phyloP scores from a whole-genome alignment of 306 rosid species.

The Rosa persica region DNA sequence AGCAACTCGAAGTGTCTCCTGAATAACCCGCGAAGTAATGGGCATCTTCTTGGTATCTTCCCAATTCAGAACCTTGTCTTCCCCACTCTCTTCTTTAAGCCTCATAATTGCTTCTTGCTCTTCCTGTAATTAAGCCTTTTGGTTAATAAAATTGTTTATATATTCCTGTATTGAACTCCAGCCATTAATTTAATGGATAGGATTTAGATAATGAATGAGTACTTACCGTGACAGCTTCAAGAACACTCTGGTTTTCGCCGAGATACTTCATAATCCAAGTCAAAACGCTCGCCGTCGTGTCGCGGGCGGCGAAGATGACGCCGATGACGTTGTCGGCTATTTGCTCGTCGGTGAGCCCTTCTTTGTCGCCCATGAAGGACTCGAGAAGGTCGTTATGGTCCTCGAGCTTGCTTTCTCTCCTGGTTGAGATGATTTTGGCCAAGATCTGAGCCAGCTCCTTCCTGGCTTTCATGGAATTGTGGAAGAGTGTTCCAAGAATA shows the following conservation, averaged over 20 bases:
- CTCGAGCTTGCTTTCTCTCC: constrained; percentile 51
- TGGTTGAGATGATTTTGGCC: constrained; percentile 60
- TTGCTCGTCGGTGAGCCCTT: constrained; percentile 83
- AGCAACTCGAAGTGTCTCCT: constrained; percentile 91
- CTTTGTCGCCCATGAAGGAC: constrained; percentile 78
- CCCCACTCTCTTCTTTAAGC: constrained; percentile 47
- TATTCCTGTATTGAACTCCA: neutral
- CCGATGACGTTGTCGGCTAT: constrained; percentile 93
- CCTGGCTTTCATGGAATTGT: constrained; percentile 88
- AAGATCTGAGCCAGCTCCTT: constrained; percentile 78
- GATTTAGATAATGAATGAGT: neutral
- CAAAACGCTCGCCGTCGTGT: constrained; percentile 92
- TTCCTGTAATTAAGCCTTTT: constrained; percentile 38
- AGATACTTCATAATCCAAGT: constrained; percentile 93
- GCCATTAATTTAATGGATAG: neutral
- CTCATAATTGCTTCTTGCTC: constrained; percentile 70
- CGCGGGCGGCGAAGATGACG: constrained; percentile 93
- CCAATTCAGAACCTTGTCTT: constrained; percentile 63
- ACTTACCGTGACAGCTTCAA: constrained; percentile 83
- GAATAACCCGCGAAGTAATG: constrained; percentile 77
- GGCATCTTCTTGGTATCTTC: constrained; percentile 83
- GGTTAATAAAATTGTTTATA: neutral
- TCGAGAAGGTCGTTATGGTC: constrained; percentile 69
- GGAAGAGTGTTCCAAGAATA: constrained; percentile 78
- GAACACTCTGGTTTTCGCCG: constrained; percentile 74